These are phyloP conservation scores for Ceratobasidium sp. DNA, from an alignment of 1,284 basidiomycete genomes.

Conservation along the genomic window DNA sequence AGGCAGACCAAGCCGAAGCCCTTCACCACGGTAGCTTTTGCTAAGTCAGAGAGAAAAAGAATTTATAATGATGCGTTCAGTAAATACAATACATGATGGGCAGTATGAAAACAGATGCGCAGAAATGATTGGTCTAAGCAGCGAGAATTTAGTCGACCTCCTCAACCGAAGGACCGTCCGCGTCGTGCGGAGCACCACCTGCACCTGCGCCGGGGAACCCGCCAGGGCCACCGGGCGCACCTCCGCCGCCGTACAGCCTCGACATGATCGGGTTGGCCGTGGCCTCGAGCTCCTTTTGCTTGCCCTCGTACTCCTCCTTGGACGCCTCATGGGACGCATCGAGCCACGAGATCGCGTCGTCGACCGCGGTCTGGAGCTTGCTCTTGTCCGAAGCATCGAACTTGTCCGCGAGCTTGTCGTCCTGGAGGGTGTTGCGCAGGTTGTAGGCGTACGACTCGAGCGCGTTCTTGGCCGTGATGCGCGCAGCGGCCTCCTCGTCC, in stretches of 20 bases:
- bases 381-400: constrained; percentile 89
- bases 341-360: constrained; percentile 90
- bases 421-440: constrained; percentile 88
- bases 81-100: constrained; percentile 40
- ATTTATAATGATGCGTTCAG: constrained; percentile 28
- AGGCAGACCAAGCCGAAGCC: no score
- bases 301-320: constrained; percentile 95
- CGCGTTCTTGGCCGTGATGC: constrained; percentile 87
- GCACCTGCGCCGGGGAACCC: constrained; percentile 57
- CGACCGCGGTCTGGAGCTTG: constrained; percentile 85
- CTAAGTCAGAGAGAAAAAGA: constrained; percentile 17
- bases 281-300: constrained; percentile 95
- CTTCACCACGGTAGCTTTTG: neutral
- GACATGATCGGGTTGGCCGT: constrained; percentile 96
- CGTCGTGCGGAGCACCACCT: constrained; percentile 61
- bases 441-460: constrained; percentile 97
- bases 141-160: constrained; percentile 65
- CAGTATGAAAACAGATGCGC: constrained; percentile 31
- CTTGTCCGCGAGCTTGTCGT: constrained; percentile 89
- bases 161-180: constrained; percentile 88
- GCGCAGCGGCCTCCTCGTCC: constrained; percentile 83
- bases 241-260: constrained; percentile 82
- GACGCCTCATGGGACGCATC: constrained; percentile 89
- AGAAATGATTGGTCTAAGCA: constrained; percentile 34
- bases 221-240: constrained; percentile 55